Evolutionary conservation across 2,329 filamentous ascomycete species (phyloP), one percentile per base, ranked within the genome.

Genomic region (Lachnellula occidentalis): DNA sequence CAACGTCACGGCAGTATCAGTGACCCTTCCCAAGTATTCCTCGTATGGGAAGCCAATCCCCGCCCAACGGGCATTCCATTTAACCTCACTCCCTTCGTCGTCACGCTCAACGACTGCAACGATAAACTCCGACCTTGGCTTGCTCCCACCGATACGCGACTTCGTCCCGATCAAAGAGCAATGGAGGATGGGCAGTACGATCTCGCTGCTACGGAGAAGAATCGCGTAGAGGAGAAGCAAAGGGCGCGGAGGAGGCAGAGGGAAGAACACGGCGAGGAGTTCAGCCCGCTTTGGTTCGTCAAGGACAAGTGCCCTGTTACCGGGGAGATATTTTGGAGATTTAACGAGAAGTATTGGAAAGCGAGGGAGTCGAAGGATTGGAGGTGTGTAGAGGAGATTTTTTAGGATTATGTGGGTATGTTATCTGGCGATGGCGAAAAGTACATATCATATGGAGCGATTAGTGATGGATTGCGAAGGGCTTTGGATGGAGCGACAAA

Each of bases 141-240:
- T 15, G 88, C 94, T 37, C 94, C 94, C 0, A 99, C 94, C 0
- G 94, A 99, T 70, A 95, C 92, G 1, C 81, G 94, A n/a, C 77
- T 96, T 34, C 81, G 94, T 31, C 92, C 94, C 0, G 94, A 99
- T 71, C 94, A 99, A 74, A 81, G 94, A 11, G 94, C 94, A 2
- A 99, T 99, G 94, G 94, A 99, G 70, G 92, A 97, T 58, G 94
- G 92, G n/a, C 83, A 92, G 72, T 99, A 99, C 68, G 92, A 97
- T 66, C 79, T 94, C 56, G 94, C 94, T 1, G 94, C 92, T 0
- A 82, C 81, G 5, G 94, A 99, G 76, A 99, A 99, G 81, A 94
- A 92, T 67, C 80, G 94, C 1, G 82, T 99, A 0, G 94, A 99
- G 72, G 88, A 96, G 74, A 91, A 86, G 60, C 94, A 99, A 76